phyloP scores from a whole-genome alignment of 2,329 filamentous ascomycete species.

The Ascochyta rabiei region DNA sequence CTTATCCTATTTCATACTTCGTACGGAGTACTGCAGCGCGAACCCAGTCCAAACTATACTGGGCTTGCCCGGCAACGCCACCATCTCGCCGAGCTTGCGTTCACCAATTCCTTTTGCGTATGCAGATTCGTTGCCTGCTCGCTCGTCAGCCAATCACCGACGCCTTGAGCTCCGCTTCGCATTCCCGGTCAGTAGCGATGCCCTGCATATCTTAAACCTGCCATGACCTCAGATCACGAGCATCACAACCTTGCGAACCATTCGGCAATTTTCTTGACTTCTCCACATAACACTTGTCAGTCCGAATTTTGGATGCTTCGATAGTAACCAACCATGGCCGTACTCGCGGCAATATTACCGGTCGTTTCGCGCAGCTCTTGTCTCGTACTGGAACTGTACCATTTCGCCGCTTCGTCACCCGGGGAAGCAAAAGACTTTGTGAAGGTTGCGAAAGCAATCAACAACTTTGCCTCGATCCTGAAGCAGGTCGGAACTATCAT shows the following conservation, averaged over 20 bases:
- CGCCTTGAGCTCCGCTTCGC: slow-evolving; percentile 24
- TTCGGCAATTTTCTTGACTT: slow-evolving; percentile 23
- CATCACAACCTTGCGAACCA: slow-evolving; percentile 20
- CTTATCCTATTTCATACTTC: slow-evolving; percentile 4
- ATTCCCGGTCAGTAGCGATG: slow-evolving; percentile 35
- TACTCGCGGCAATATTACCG: slow-evolving; percentile 44
- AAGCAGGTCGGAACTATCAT: slow-evolving; percentile 48
- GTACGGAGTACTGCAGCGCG: not conserved
- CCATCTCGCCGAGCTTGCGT: slow-evolving; percentile 23
- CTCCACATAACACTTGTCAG: slow-evolving; percentile 7
- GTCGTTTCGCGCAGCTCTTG: slow-evolving; percentile 41
- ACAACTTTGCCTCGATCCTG: slow-evolving; percentile 43
- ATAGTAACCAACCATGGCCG: slow-evolving; percentile 35
- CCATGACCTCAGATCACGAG: slow-evolving; percentile 35
- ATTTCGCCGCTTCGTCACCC: slow-evolving; percentile 32
- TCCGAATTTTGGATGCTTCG: not conserved
- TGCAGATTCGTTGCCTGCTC: slow-evolving; percentile 19
- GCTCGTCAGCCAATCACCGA: slow-evolving; percentile 26
- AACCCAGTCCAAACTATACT: slow-evolving; percentile 19
- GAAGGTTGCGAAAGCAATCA: slow-evolving; percentile 42
- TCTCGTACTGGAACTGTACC: slow-evolving; percentile 44
- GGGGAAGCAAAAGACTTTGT: slow-evolving; percentile 35
- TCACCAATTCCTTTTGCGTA: slow-evolving; percentile 23
- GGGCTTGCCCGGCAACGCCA: slow-evolving; percentile 10
- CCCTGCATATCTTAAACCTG: slow-evolving; percentile 29